Conservation (phyloP, 371 early-diverging fungal species). For the Mortierella polycephala region DNA sequence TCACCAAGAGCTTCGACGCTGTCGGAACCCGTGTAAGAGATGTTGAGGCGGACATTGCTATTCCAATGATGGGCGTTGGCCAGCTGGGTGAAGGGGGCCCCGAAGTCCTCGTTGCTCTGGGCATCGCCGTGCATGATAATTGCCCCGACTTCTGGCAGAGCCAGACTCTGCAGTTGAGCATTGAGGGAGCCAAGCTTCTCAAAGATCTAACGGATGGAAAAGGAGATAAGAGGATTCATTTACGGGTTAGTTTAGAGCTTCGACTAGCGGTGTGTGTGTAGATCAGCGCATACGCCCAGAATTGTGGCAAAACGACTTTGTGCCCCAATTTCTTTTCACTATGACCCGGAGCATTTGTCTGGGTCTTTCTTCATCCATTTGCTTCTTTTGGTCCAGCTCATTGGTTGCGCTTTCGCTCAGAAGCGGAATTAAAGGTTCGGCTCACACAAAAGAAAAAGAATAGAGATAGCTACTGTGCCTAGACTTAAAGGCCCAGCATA, state of each 20-base stretch:
- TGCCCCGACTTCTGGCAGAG: constrained; percentile 40
- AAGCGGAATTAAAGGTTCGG: too few relatives aligned
- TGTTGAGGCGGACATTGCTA: constrained; percentile 28
- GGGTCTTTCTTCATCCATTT: too few relatives aligned
- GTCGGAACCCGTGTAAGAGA: constrained; percentile 36
- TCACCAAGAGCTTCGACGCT: constrained; percentile 4
- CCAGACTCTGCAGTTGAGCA: constrained; percentile 18
- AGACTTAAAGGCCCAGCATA: background rate
- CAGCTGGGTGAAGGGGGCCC: constrained; percentile 43
- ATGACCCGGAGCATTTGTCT: too few relatives aligned
- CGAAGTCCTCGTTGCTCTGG: constrained; percentile 39
- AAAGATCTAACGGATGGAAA: constrained; percentile 33
- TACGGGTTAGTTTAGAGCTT: background rate
- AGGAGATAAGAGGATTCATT: background rate
- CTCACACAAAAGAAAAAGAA: background rate
- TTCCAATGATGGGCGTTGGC: constrained; percentile 45
- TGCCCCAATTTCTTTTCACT: too few relatives aligned
- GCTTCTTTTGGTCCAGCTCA: too few relatives aligned
- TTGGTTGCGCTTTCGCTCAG: too few relatives aligned
- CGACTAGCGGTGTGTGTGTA: too few relatives aligned
- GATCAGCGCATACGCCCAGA: too few relatives aligned
- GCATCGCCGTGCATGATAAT: constrained; percentile 50
- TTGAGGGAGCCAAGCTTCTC: constrained; percentile 16
- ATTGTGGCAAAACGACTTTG: too few relatives aligned
- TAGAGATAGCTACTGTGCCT: too few relatives aligned